Base-by-base conservation (phyloP, 495 filamentous ascomycete genomes). In the Penicillium daleae region DNA sequence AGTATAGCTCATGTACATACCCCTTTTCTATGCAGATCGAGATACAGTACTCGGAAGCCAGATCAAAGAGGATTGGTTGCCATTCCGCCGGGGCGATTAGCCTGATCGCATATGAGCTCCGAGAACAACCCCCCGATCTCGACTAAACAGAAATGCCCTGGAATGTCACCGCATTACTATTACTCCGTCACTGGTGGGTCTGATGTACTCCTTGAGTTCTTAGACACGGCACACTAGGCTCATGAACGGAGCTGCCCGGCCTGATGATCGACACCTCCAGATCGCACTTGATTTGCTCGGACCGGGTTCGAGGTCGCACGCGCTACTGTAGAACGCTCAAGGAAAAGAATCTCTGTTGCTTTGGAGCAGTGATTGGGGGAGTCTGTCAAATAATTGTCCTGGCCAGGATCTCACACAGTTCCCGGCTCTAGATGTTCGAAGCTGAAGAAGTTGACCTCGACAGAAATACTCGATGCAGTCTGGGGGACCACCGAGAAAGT, bases 141-240 rank as follows among this genome's bases (percentile, higher is more conserved):
- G 39, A 42, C 21, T 7, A 40, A 33, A n/a, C 26, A 33, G 9
- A 22, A 17, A 35, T 57, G 55, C 56, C 65, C 62, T 62, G 32
- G 59, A 65, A 56, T 65, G 51, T 55, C 56, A 65, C 58, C 40
- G 55, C 56, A 31, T 33, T 35, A n/a, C n/a, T n/a, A n/a, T 59
- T 58, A 59, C 52, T 62, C 56, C 66, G 56, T 52, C 62, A 57
- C 55, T 40, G n/a, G 66, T 68, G 66, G 66, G 60, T 57, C 21
- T 46, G 42, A 21, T 46, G 42, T 37, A 37, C 19, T 5, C n/a
- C 29, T 31, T 31, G 29, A 3, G 2, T 44, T 19, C 66, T 58
- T 26, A 49, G 58, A 67, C 55, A 61, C 65, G 65, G 63, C 59
- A 62, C 66, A 66, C 54, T 37, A 39, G 59, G 37, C 33, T 22